Evolutionary conservation across 106 monocot species (phyloP).

Genomic region (Hemerocallis citrina): DNA sequence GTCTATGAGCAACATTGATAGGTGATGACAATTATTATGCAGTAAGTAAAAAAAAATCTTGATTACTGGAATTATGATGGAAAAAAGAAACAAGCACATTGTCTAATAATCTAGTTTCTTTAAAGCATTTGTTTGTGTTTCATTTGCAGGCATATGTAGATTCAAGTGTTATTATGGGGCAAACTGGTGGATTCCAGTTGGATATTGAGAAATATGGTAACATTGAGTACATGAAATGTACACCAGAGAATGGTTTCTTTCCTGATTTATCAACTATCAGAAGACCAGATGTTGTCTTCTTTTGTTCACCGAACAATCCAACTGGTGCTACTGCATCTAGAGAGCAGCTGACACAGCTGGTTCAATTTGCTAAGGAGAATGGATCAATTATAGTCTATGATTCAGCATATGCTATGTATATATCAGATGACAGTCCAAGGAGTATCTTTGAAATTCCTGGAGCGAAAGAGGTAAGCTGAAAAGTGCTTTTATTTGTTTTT

Average conservation of each 20-base stretch:
- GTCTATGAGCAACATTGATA: too few species aligned
- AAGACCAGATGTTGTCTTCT: slow-evolving; percentile 73
- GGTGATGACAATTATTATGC: too few species aligned
- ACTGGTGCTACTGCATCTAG: slow-evolving; percentile 77
- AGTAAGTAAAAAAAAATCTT: too few species aligned
- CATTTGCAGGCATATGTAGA: slow-evolving; percentile 79
- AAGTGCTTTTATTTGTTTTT: neutral
- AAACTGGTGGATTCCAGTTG: slow-evolving; percentile 60
- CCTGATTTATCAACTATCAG: slow-evolving; percentile 63
- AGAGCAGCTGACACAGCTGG: slow-evolving; percentile 67
- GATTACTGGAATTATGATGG: neutral
- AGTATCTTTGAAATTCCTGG: slow-evolving; percentile 98
- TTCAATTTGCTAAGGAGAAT: slow-evolving; percentile 79
- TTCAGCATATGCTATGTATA: slow-evolving; percentile 97
- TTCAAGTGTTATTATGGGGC: slow-evolving; percentile 95
- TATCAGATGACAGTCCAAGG: slow-evolving; percentile 80
- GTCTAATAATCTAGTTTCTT: neutral
- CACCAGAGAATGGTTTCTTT: slow-evolving; percentile 83
- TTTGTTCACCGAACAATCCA: slow-evolving; percentile 98
- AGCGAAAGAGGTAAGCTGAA: slow-evolving; percentile 67
- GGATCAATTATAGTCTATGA: slow-evolving; percentile 93
- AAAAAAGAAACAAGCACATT: neutral
- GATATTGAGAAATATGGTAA: slow-evolving; percentile 73
- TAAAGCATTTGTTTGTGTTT: neutral
- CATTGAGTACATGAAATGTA: slow-evolving; percentile 95